Evolutionary conservation across 306 rosid species (phyloP).

Genomic region (Astragalus membranaceus): DNA sequence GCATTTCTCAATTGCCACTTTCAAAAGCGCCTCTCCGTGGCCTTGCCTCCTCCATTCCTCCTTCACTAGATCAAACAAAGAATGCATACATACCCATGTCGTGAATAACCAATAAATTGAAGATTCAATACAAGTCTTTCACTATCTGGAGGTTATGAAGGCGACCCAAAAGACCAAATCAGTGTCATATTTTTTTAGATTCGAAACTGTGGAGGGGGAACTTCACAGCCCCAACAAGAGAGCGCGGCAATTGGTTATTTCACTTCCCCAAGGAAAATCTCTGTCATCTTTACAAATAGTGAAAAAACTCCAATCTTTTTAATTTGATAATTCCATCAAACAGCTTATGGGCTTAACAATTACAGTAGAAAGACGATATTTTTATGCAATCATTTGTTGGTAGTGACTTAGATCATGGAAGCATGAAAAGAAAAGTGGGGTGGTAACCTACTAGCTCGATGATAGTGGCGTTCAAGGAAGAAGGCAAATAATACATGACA

Average conservation of each 20-base stretch:
- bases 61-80: slow-evolving; percentile 46
- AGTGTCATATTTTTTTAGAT: no score
- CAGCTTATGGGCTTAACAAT: slow-evolving; percentile 22
- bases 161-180: background rate
- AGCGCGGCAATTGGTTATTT: no score
- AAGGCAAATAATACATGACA: no score
- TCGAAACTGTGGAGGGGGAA: no score
- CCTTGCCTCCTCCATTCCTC: slow-evolving; percentile 74
- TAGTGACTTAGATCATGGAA: background rate
- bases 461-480: no score
- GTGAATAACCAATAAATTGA: background rate
- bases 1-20: slow-evolving; percentile 73
- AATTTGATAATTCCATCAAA: slow-evolving; percentile 39
- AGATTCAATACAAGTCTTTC: slow-evolving; percentile 1
- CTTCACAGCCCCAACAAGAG: no score
- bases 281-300: background rate
- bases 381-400: background rate
- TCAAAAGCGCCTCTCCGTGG: slow-evolving; percentile 65
- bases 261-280: no score
- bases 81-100: background rate
- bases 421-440: no score
- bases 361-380: background rate
- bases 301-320: background rate
- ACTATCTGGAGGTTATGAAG: background rate
- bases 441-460: no score